Percentiles rank a stretch among this genome's conserved stretches.
Evolutionary conservation across 2,329 filamentous ascomycete species (phyloP).

Genomic region (Microsporum audouinii): DNA sequence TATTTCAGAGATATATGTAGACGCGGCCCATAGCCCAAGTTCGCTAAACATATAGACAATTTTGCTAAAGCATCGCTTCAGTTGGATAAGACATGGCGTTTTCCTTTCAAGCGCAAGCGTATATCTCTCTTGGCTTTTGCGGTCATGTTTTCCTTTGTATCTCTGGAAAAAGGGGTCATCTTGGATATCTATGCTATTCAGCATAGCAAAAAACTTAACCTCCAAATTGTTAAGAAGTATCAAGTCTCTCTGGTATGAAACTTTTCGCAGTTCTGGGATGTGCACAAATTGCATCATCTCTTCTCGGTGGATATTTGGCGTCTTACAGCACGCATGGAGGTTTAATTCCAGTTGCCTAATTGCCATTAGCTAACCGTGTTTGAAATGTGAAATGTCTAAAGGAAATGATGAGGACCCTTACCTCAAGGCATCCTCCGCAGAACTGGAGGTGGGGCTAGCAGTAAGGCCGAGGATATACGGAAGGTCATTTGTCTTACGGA

Average conservation of each 20-base stretch:
- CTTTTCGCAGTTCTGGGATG: constrained; percentile 45
- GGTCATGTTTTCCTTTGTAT: constrained; percentile 25
- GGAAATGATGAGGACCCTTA: constrained; percentile 17
- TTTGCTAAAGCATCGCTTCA: constrained; percentile 45
- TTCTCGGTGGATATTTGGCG: constrained; percentile 55
- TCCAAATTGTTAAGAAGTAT: constrained; percentile 24
- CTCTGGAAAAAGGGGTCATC: not conserved
- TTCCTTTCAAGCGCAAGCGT: constrained; percentile 22
- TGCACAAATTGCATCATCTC: constrained; percentile 60
- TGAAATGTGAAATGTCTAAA: not conserved
- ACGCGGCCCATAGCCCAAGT: constrained; percentile 57
- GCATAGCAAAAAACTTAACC: constrained; percentile 30
- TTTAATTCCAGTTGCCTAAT: constrained; percentile 51
- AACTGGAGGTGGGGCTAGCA: constrained; percentile 62
- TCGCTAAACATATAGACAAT: constrained; percentile 43
- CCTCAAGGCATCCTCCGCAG: constrained; percentile 44
- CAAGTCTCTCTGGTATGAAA: constrained; percentile 23
- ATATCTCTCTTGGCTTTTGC: constrained; percentile 17
- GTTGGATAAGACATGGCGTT: constrained; percentile 40
- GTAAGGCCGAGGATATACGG: constrained; percentile 69
- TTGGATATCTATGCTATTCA: not conserved
- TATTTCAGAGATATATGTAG: constrained; percentile 50
- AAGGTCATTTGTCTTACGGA: constrained; percentile 23
- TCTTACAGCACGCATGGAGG: constrained; percentile 56
- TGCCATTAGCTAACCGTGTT: not conserved